Base-by-base conservation (phyloP, 139 green algal genomes). In the Astrephomene gubernaculifera region DNA sequence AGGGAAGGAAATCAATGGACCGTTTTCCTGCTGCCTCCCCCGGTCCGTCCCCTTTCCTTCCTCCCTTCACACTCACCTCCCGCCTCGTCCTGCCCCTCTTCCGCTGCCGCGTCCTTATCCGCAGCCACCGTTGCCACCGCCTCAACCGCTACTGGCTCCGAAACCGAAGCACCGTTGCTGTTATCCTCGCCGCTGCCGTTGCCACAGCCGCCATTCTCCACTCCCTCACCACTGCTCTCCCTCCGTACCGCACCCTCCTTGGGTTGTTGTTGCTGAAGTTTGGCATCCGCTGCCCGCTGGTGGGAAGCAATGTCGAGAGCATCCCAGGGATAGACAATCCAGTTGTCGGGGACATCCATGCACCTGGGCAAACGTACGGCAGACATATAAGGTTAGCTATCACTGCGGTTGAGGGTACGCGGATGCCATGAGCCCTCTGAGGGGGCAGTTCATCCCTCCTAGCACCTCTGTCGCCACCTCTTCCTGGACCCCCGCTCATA, bases 301-400 rank as follows among this genome's bases (percentile, higher is more conserved):
- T 86, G 79, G 9, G 33, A 45, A 8, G 2, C 24, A 5, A 86
- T 86, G 79, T 86, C 79, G 2, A 86, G 35, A 6, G 79, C 79
- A 10, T 86, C 79, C 79, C 79, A 84, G 0, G 45, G 79, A 33
- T 76, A 78, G 44, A 85, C 79, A 27, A 78, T 79, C 79, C 79
- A 86, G 65, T 86, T 86, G 79, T 86, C 79, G 4, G 79, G 79
- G 10, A 86, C 79, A 21, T 86, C 79, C 36, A 31, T 25, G 49
- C 79, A 84, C 63, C 78, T 84, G 78, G 38, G 22, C 4, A n/a
- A n/a, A n/a, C n/a, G n/a, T n/a, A n/a, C n/a, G n/a, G n/a, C n/a
- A n/a, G n/a, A n/a, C n/a, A n/a, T n/a, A n/a, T n/a, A n/a, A n/a
- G n/a, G n/a, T n/a, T n/a, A n/a, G n/a, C n/a, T n/a, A n/a, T n/a